These are phyloP conservation scores for Oryza glaberrima DNA, from an alignment of 176 grass and related monocot species.

Conservation along the genomic window DNA sequence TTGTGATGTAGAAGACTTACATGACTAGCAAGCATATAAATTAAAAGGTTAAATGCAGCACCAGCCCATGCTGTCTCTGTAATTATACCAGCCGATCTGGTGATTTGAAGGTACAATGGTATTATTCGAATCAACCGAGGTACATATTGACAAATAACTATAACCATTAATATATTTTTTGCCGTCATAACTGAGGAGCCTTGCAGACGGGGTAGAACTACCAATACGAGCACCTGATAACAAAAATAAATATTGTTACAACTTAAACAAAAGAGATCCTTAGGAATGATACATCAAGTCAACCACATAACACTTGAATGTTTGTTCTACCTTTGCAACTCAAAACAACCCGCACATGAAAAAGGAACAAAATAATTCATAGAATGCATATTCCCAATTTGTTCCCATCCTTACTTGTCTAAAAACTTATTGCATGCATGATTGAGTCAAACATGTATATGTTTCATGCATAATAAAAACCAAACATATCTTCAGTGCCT, in stretches of 20 bases:
- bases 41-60: slow-evolving; percentile 96
- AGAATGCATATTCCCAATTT: neutral
- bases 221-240: slow-evolving; percentile 75
- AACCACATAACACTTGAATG: neutral
- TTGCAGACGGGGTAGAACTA: slow-evolving; percentile 65
- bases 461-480: neutral
- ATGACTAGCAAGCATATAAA: slow-evolving; percentile 99
- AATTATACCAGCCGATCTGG: slow-evolving; percentile 91
- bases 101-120: slow-evolving; percentile 96
- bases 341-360: neutral
- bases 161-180: slow-evolving; percentile 71
- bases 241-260: slow-evolving; percentile 25
- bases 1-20: slow-evolving; percentile 55
- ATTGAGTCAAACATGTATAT: neutral
- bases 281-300: neutral
- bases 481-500: neutral
- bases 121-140: slow-evolving; percentile 88
- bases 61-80: slow-evolving; percentile 97
- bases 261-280: neutral
- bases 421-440: neutral
- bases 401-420: neutral
- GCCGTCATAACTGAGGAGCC: slow-evolving; percentile 60
- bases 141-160: slow-evolving; percentile 89
- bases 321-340: neutral
- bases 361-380: neutral